A percentile compares a stretch with the other conserved stretches of the same genome.
Conservation (phyloP, 2,329 filamentous ascomycete species). For the Chaetomium sp. region DNA sequence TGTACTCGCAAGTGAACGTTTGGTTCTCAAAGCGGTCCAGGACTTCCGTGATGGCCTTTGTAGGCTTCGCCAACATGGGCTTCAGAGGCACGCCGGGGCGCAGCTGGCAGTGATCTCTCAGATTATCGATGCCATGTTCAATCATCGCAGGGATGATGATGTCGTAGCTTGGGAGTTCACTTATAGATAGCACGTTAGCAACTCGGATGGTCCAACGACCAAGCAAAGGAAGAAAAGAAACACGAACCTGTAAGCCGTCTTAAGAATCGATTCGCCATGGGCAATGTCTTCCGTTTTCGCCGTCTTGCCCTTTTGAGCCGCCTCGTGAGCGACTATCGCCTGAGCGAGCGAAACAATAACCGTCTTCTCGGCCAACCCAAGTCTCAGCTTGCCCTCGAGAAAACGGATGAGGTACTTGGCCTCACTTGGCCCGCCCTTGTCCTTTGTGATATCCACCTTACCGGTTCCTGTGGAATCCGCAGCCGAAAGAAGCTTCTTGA, state of each 20-base stretch:
- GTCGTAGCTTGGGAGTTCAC: conserved; percentile 91
- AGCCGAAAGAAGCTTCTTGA: conserved; percentile 93
- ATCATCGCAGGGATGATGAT: conserved; percentile 88
- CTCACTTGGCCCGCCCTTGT: conserved; percentile 91
- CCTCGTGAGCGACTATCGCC: conserved; percentile 78
- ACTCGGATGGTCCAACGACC: background rate
- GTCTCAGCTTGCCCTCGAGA: conserved; percentile 84
- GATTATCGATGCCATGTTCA: conserved; percentile 73
- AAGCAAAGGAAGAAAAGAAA: too few species aligned
- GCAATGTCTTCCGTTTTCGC: conserved; percentile 72
- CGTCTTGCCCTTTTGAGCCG: conserved; percentile 59
- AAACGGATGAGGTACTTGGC: conserved; percentile 92
- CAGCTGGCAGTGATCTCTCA: conserved; percentile 81
- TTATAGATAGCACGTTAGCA: conserved; percentile 38
- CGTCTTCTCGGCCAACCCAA: conserved; percentile 87
- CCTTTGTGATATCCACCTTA: conserved; percentile 82
- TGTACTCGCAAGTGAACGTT: conserved; percentile 97
- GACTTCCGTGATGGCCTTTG: conserved; percentile 96
- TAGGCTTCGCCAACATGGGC: conserved; percentile 97
- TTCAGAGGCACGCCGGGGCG: conserved; percentile 92
- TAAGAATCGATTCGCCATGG: conserved; percentile 77
- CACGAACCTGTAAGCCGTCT: conserved; percentile 76
- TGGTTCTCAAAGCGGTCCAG: conserved; percentile 93
- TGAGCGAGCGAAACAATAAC: conserved; percentile 86
- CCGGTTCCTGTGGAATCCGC: conserved; percentile 66